Conservation (phyloP, 768 basidiomycete species). For the Lentinula aciculospora region DNA sequence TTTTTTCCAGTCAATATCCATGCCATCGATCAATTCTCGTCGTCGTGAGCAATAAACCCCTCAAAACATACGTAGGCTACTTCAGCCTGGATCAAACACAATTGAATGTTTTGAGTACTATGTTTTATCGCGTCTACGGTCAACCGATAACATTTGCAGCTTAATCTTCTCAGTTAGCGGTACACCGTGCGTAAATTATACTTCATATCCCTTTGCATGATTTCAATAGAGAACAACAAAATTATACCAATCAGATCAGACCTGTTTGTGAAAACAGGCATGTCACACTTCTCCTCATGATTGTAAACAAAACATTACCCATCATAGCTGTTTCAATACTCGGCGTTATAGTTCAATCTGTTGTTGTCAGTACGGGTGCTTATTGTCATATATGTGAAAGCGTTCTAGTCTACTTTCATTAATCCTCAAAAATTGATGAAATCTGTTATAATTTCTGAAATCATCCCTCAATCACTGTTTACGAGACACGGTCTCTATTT, state of each 20-base stretch:
- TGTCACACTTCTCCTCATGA: conserved; percentile 84
- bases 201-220: not conserved
- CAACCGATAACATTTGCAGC: not conserved
- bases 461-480: conserved; percentile 91
- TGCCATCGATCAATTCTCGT: not conserved
- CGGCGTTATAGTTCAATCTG: conserved; percentile 62
- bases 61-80: conserved; percentile 41
- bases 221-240: conserved; percentile 59
- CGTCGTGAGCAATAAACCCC: no score
- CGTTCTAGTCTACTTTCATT: not conserved
- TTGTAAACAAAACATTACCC: conserved; percentile 83
- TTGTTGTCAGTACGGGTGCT: conserved; percentile 78
- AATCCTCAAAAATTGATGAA: not conserved
- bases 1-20: not conserved
- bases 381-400: conserved; percentile 62
- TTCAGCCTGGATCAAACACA: conserved; percentile 94
- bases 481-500: conserved; percentile 86
- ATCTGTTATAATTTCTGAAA: conserved; percentile 70
- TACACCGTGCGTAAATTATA: conserved; percentile 50
- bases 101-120: conserved; percentile 67
- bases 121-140: not conserved
- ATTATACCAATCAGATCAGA: conserved; percentile 78
- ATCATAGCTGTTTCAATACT: conserved; percentile 77
- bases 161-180: conserved; percentile 66
- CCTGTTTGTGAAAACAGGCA: conserved; percentile 84